Evolutionary conservation across 805 yeast genomes (phyloP), one percentile per base, ranked within the genome.

Genomic region (Osmozyma mogii): DNA sequence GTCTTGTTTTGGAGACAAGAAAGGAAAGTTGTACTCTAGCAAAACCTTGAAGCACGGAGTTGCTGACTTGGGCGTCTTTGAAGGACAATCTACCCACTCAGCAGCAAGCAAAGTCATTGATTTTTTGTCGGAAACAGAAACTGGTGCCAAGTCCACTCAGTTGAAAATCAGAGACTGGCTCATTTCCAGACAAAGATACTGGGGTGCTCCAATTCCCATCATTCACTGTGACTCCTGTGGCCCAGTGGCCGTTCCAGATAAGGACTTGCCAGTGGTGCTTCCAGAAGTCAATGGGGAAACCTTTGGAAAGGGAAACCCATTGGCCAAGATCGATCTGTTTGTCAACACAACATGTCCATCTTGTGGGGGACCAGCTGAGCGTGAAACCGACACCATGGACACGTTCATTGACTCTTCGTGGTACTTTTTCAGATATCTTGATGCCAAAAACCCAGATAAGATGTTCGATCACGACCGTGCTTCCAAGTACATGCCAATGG

Each of bases 201-300:
- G 98, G 98, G 98, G 98, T 15, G 92, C 96, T 0, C 98, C 98
- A 2, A 92, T 92, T 31, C 98, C 98, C 4, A 85, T 92, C 12
- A 68, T 92, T 16, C 92, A 92, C 47, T 92, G 98, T 59, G 69
- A 67, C 5, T 40, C 54, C 3, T 92, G 98, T 65, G 98, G 98
- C 2, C 58, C 78, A 0, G 96, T 89, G 1, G 83, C 97, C 0
- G 97, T 92, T 12, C 96, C 96, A 0, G 94, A 83, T 23, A 60
- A 72, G 2, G 78, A 88, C 16, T 63, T 92, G 11, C 98, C 98
- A 0, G 95, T 92, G 0, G 25, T 63, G 21, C 68, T 92, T 20
- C 97, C 97, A 0, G 56, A 66, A 17, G 60, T 73, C 19, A 67
- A 68, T 9, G 69, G 73, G 6, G 70, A 67, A 25, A 22, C 10